Percentiles rank a stretch among this genome's conserved stretches.
Conservation (phyloP, 345 rosid species). For the Viola odorata region DNA sequence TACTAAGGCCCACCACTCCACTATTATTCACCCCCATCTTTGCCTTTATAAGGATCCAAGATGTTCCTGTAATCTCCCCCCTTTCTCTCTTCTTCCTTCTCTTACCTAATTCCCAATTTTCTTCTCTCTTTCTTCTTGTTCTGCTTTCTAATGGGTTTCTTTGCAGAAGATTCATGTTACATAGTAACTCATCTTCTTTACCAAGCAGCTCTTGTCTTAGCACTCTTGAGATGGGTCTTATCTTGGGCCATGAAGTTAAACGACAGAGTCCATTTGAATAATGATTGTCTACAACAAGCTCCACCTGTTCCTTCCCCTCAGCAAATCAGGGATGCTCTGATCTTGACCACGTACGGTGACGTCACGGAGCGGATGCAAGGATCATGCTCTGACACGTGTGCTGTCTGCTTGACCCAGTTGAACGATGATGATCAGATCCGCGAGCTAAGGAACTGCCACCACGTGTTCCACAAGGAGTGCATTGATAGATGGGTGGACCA, state of each 20-base stretch:
- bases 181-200: slow-evolving; percentile 53
- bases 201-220: slow-evolving; percentile 63
- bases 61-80: slow-evolving; percentile 18
- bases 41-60: slow-evolving; percentile 19
- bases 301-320: slow-evolving; percentile 30
- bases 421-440: slow-evolving; percentile 28
- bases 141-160: slow-evolving; percentile 43
- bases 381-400: slow-evolving; percentile 51
- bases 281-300: slow-evolving; percentile 11
- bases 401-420: slow-evolving; percentile 65
- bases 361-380: slow-evolving; percentile 30
- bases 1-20: background rate
- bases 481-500: slow-evolving; percentile 84
- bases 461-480: slow-evolving; percentile 38
- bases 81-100: slow-evolving; percentile 6
- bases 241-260: slow-evolving; percentile 50
- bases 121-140: background rate
- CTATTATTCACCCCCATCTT: background rate
- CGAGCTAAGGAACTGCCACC: background rate
- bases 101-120: background rate
- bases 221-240: slow-evolving; percentile 66
- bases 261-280: slow-evolving; percentile 24
- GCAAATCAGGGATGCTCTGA: slow-evolving; percentile 49
- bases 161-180: slow-evolving; percentile 56
- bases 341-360: slow-evolving; percentile 54